A percentile compares a stretch with the other conserved stretches of the same genome.
These are phyloP conservation scores for Terfezia boudieri DNA, from an alignment of 495 filamentous ascomycete genomes.

Conservation along the genomic window DNA sequence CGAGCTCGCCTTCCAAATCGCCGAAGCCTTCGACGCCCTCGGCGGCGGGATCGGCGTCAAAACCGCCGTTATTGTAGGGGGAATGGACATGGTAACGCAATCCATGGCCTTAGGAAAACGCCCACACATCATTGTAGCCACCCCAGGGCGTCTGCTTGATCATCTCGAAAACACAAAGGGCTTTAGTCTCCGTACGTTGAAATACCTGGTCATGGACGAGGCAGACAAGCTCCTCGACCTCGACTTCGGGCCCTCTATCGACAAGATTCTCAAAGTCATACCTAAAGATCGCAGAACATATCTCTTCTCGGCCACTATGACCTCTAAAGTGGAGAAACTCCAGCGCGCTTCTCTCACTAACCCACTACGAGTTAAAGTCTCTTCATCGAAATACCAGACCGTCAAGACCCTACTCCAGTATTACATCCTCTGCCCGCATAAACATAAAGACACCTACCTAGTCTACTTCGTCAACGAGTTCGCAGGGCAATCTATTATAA, in stretches of 20 bases:
- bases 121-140: slow-evolving; percentile 73
- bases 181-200: slow-evolving; percentile 55
- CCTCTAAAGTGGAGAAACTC: slow-evolving; percentile 71
- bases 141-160: slow-evolving; percentile 73
- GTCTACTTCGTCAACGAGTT: slow-evolving; percentile 69
- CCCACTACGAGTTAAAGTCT: slow-evolving; percentile 55
- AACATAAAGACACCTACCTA: slow-evolving; percentile 78
- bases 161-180: slow-evolving; percentile 95
- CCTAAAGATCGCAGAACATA: slow-evolving; percentile 62
- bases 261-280: slow-evolving; percentile 79
- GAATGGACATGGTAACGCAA: slow-evolving; percentile 87
- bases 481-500: slow-evolving; percentile 57
- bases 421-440: slow-evolving; percentile 68
- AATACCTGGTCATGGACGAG: slow-evolving; percentile 87
- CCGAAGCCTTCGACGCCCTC: slow-evolving; percentile 59
- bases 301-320: slow-evolving; percentile 88
- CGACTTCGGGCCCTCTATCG: slow-evolving; percentile 78
- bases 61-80: slow-evolving; percentile 62
- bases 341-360: slow-evolving; percentile 70
- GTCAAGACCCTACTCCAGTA: slow-evolving; percentile 64
- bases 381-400: slow-evolving; percentile 59
- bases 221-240: slow-evolving; percentile 81
- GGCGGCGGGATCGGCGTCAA: slow-evolving; percentile 63
- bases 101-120: slow-evolving; percentile 74
- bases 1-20: slow-evolving; percentile 79